Base-by-base conservation (phyloP, 2,329 filamentous ascomycete species). In the Colletotrichum liaoningense region DNA sequence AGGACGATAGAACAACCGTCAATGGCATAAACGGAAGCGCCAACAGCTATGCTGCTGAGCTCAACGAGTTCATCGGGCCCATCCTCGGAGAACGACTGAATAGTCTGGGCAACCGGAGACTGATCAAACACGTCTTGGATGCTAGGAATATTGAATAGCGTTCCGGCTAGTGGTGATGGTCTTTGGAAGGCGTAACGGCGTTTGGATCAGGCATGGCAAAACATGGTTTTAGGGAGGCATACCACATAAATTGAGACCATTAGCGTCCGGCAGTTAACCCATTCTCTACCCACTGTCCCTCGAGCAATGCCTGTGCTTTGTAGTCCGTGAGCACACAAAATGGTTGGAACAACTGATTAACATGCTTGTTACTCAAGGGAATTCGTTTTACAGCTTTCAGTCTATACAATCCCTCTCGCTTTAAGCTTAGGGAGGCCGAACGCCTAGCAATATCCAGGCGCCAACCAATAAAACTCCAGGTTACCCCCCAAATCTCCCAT, bases 41-140 rank as follows among this genome's bases (percentile, higher is more conserved):
- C 16, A 72, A 78, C 1, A 83, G 85, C 11, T 85, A 89, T 67
- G 78, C 80, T 0, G 79, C 82, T 7, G 84, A 89, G 67, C 81
- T 91, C 4, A 84, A 84, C 38, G 88, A 89, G 1, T 91, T 90
- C 65, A 78, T 91, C 7, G 89, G 89, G 0, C 84, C 88, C 6
- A 87, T 87, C 55, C 81, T 91, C 3, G 89, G 87, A n/a, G 81
- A 83, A 52, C 84, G 84, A 57, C 83, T 91, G 75, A 82, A 84
- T 0, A 79, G 81, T 30, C 78, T 88, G 9, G 84, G 83, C 4
- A 87, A 89, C 74, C 83, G 84, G 54, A 80, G 81, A 49, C 79
- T 91, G 57, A 87, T 89, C 70, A 83, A 82, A 76, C 84, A 85
- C 3, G 84, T 91, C 14, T 79, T 91, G 63, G 88, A 90, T 74